Evolutionary conservation across 768 basidiomycete genomes (phyloP).

Genomic region (Hydnum rufescens): DNA sequence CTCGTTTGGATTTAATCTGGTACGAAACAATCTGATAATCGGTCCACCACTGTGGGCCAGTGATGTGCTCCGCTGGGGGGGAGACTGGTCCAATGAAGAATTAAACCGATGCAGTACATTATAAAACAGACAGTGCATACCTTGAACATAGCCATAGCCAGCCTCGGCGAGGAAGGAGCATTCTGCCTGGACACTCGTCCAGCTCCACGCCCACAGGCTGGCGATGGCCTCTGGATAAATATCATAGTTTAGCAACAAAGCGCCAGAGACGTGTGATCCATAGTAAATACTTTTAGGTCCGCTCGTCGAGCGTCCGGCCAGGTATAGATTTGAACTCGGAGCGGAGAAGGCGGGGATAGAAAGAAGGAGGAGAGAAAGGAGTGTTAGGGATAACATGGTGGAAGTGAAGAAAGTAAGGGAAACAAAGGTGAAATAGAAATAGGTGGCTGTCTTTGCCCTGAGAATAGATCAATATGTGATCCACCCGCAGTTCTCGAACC

Average conservation of each 20-base stretch:
- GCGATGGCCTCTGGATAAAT: no score
- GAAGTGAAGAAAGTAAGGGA: no score
- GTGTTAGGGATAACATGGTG: no score
- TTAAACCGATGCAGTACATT: neutral
- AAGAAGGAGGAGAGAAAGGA: no score
- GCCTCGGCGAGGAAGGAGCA: slow-evolving; percentile 18
- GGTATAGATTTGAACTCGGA: no score
- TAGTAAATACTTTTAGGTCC: neutral
- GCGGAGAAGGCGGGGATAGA: no score
- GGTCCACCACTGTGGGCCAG: slow-evolving; percentile 43
- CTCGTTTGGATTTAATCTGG: slow-evolving; percentile 43
- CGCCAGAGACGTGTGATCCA: no score
- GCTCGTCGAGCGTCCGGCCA: neutral
- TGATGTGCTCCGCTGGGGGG: slow-evolving; percentile 38
- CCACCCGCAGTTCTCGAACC: no score
- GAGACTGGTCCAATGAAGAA: slow-evolving; percentile 17
- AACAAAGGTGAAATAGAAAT: no score
- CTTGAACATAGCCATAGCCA: slow-evolving; percentile 46
- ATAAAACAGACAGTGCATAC: slow-evolving; percentile 13
- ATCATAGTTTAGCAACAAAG: no score
- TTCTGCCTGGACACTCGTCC: slow-evolving; percentile 38
- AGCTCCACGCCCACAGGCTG: slow-evolving; percentile 54
- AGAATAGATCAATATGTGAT: no score
- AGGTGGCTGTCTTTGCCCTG: no score
- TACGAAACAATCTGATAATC: slow-evolving; percentile 45